Conservation (phyloP, 2,329 filamentous ascomycete species). For the Fusarium sp. region DNA sequence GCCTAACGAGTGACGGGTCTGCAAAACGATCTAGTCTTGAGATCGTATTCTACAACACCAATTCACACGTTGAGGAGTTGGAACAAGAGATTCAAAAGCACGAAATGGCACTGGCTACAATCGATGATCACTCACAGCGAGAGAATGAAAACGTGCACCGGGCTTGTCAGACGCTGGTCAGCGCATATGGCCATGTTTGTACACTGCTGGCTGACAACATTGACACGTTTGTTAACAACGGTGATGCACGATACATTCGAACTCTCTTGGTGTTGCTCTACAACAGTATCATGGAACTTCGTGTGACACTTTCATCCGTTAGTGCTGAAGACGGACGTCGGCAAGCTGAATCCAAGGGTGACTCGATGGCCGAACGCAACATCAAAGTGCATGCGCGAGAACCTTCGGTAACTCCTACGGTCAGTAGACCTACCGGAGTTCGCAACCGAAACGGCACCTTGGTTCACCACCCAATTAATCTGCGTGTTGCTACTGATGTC, state of each 20-base stretch:
- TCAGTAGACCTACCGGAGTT: constrained; percentile 56
- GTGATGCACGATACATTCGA: constrained; percentile 73
- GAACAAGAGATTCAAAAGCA: constrained; percentile 73
- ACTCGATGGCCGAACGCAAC: constrained; percentile 56
- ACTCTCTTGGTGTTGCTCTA: constrained; percentile 72
- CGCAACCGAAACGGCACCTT: constrained; percentile 52
- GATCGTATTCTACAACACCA: constrained; percentile 75
- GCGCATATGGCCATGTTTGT: constrained; percentile 74
- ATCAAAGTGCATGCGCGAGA: constrained; percentile 63
- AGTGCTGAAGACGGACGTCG: constrained; percentile 42
- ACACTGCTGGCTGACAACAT: constrained; percentile 69
- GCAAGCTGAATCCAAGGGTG: constrained; percentile 22
- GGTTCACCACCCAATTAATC: constrained; percentile 63
- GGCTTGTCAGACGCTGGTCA: constrained; percentile 71
- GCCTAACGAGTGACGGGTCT: constrained; percentile 69
- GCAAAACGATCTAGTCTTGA: constrained; percentile 72
- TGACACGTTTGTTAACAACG: constrained; percentile 72
- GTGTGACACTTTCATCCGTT: constrained; percentile 61
- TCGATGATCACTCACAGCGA: constrained; percentile 60
- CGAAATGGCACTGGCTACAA: constrained; percentile 59
- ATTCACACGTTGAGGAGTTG: constrained; percentile 72
- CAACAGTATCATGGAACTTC: constrained; percentile 74
- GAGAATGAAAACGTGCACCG: constrained; percentile 73
- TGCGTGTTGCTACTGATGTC: constrained; percentile 68
- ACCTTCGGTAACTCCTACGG: constrained; percentile 64